Evolutionary conservation across 139 green algal species (phyloP).

Genomic region (Coelastrella sp.): DNA sequence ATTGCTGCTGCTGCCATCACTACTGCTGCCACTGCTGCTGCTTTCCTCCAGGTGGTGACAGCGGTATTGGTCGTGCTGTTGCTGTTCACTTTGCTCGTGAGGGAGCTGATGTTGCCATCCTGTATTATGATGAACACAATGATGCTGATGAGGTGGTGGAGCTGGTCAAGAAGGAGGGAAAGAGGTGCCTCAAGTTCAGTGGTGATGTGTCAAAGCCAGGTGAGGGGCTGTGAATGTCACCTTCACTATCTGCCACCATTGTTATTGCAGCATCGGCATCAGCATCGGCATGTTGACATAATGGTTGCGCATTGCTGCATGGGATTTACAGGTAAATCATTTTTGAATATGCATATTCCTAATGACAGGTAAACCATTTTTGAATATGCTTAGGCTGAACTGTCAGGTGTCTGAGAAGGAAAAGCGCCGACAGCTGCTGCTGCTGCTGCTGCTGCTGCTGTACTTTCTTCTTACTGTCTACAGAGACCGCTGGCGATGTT

Average conservation of each 20-base stretch:
- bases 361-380: background rate
- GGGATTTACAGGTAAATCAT: too few species aligned
- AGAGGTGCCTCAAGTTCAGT: conserved; percentile 45
- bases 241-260: background rate
- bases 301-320: too few species aligned
- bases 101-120: conserved; percentile 58
- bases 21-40: background rate
- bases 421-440: background rate
- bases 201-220: conserved; percentile 48
- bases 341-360: background rate
- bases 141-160: conserved; percentile 56
- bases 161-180: conserved; percentile 58
- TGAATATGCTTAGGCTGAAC: background rate
- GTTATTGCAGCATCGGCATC: background rate
- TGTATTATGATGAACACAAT: conserved; percentile 61
- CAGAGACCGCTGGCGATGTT: conserved; percentile 40
- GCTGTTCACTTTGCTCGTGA: conserved; percentile 67
- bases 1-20: background rate
- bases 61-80: conserved; percentile 63
- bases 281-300: background rate
- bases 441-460: conserved; percentile 10
- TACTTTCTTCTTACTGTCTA: background rate
- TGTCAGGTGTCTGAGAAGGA: background rate
- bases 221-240: background rate
- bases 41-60: conserved; percentile 53